Percentiles rank a stretch among this genome's conserved stretches.
Evolutionary conservation across 1,284 basidiomycete genomes (phyloP).

Genomic region (Cryptococcus floricola): DNA sequence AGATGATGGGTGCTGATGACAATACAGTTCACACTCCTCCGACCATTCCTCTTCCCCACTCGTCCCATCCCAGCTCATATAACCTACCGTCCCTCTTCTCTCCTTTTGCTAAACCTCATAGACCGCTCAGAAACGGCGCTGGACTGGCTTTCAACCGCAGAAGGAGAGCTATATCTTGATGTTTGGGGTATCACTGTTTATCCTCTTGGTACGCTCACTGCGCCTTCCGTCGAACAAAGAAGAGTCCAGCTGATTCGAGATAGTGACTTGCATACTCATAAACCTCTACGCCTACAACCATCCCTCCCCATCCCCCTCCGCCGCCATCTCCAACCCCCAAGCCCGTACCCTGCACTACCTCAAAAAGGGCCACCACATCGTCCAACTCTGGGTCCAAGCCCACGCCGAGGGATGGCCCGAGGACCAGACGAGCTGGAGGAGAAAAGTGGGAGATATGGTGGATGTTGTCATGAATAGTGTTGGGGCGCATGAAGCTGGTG

Average conservation of each 20-base stretch:
- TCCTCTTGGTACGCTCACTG: constrained; percentile 9
- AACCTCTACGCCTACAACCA: not conserved
- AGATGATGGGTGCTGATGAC: not conserved
- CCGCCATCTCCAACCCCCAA: not conserved
- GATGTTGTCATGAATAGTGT: not conserved
- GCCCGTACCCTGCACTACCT: not conserved
- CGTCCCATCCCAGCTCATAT: constrained; percentile 14
- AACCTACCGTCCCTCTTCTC: constrained; percentile 11
- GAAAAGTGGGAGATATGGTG: not conserved
- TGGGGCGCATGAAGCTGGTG: no score
- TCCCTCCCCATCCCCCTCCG: no score
- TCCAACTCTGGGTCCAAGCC: not conserved
- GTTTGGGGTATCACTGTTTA: constrained; percentile 16
- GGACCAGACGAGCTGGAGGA: not conserved
- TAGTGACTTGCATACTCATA: not conserved
- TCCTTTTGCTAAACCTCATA: constrained; percentile 8
- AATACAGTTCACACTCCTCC: constrained; percentile 14
- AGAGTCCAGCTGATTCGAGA: not conserved
- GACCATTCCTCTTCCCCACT: constrained; percentile 16
- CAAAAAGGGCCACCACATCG: not conserved
- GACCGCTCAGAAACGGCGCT: constrained; percentile 12
- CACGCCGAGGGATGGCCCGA: not conserved
- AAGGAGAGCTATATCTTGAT: constrained; percentile 17
- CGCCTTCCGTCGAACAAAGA: not conserved
- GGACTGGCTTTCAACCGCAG: constrained; percentile 32